Conservation (phyloP, 2,329 filamentous ascomycete species). For the Chaetothyriales sp. region DNA sequence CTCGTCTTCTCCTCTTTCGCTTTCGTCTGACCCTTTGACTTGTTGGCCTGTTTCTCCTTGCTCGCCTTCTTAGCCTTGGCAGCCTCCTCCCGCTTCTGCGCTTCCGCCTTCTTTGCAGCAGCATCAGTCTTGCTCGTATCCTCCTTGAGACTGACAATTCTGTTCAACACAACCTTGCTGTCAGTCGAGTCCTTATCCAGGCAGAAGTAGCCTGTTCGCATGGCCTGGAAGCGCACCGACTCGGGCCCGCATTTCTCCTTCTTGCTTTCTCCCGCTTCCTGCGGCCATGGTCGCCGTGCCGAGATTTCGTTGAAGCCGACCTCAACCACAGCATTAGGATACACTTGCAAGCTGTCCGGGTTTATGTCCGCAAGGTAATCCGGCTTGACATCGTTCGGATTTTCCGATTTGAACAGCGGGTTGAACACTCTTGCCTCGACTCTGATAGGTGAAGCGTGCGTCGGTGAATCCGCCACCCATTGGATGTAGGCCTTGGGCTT, state of each 20-base stretch:
- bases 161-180: slow-evolving; percentile 74
- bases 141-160: slow-evolving; percentile 85
- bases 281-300: slow-evolving; percentile 64
- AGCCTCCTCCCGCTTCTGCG: slow-evolving; percentile 24
- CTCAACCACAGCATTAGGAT: slow-evolving; percentile 65
- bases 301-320: slow-evolving; percentile 67
- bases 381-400: slow-evolving; percentile 62
- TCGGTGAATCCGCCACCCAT: slow-evolving; percentile 64
- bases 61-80: slow-evolving; percentile 15
- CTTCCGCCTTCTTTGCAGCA: slow-evolving; percentile 24
- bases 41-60: background rate
- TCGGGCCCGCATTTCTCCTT: slow-evolving; percentile 46
- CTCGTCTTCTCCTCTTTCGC: background rate
- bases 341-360: slow-evolving; percentile 69
- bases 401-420: slow-evolving; percentile 71
- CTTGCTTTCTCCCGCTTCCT: slow-evolving; percentile 56
- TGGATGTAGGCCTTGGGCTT: slow-evolving; percentile 74
- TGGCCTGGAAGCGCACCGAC: slow-evolving; percentile 77
- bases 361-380: slow-evolving; percentile 78
- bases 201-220: slow-evolving; percentile 78
- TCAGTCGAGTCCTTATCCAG: slow-evolving; percentile 65
- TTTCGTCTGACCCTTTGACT: background rate
- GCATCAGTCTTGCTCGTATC: slow-evolving; percentile 51
- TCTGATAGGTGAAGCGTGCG: slow-evolving; percentile 44
- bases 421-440: slow-evolving; percentile 70